A percentile compares a stretch with the other conserved stretches of the same genome.
These are phyloP conservation scores for Aspergillus cristatus DNA, from an alignment of 495 filamentous ascomycete species.

Conservation along the genomic window DNA sequence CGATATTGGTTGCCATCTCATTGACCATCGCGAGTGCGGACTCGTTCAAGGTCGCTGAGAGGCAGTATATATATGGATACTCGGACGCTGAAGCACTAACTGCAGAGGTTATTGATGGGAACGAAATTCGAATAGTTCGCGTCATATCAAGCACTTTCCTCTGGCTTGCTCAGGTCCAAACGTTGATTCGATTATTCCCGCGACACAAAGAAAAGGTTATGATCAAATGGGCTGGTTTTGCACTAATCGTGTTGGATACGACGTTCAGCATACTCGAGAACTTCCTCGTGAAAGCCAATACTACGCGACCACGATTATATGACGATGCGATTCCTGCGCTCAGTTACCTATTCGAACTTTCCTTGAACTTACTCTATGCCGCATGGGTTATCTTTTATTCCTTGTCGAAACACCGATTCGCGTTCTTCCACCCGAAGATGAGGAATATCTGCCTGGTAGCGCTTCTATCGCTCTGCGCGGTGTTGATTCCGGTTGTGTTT, in stretches of 20 bases:
- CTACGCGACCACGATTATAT: conserved; percentile 59
- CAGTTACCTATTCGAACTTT: conserved; percentile 86
- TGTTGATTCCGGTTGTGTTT: conserved; percentile 88
- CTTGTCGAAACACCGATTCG: conserved; percentile 82
- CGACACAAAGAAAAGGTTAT: conserved; percentile 95
- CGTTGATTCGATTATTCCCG: conserved; percentile 88
- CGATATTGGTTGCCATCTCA: conserved; percentile 80
- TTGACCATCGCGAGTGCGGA: conserved; percentile 87
- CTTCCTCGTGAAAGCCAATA: conserved; percentile 56
- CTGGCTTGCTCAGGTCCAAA: conserved; percentile 96
- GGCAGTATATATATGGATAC: conserved; percentile 64
- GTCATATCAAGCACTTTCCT: conserved; percentile 91
- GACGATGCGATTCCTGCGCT: conserved; percentile 85
- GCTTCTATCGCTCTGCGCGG: conserved; percentile 62
- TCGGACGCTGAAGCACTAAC: conserved; percentile 67
- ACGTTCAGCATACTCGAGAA: conserved; percentile 83
- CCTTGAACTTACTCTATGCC: conserved; percentile 81
- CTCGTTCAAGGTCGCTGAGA: conserved; percentile 72
- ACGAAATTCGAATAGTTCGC: conserved; percentile 77
- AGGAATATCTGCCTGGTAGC: conserved; percentile 84
- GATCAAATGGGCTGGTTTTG: conserved; percentile 97
- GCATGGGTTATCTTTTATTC: conserved; percentile 96
- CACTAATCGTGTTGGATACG: conserved; percentile 80
- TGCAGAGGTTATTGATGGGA: conserved; percentile 64
- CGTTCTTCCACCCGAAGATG: conserved; percentile 90